Evolutionary conservation across 768 basidiomycete species (phyloP).

Genomic region (Phylloporus sp.): DNA sequence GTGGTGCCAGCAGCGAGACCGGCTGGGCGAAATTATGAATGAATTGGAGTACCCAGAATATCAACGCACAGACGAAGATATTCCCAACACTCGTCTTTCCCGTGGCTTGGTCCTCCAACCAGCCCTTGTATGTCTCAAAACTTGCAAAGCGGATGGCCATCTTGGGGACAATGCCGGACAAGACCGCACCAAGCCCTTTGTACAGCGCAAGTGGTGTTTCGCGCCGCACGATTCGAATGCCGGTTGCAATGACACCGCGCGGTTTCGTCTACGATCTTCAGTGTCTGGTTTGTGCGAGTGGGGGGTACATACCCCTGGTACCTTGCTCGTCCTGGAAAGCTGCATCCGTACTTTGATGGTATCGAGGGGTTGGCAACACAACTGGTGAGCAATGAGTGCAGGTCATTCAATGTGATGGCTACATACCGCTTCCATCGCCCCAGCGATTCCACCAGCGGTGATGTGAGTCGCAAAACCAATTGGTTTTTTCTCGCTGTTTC

Average conservation of each 20-base stretch:
- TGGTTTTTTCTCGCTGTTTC: constrained; percentile 62
- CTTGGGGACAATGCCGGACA: constrained; percentile 97
- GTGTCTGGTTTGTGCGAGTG: not conserved
- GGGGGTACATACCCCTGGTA: constrained; percentile 70
- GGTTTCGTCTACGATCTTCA: constrained; percentile 67
- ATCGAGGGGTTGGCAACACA: constrained; percentile 89
- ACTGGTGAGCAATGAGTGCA: constrained; percentile 35
- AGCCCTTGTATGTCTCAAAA: constrained; percentile 91
- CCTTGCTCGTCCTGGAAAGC: constrained; percentile 74
- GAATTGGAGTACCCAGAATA: not conserved
- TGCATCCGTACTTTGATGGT: constrained; percentile 99
- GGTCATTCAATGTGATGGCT: not conserved
- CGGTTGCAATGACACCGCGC: constrained; percentile 90
- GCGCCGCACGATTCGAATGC: constrained; percentile 76
- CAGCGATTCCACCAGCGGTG: constrained; percentile 91
- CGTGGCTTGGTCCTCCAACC: constrained; percentile 69
- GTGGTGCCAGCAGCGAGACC: constrained; percentile 94
- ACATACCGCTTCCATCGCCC: constrained; percentile 86
- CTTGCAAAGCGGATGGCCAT: constrained; percentile 99
- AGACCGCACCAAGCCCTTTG: constrained; percentile 96
- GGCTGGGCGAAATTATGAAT: constrained; percentile 44
- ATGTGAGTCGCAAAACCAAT: constrained; percentile 87
- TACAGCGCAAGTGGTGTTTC: constrained; percentile 96
- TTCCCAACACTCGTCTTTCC: constrained; percentile 75
- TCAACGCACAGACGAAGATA: constrained; percentile 77